Evolutionary conservation across 495 filamentous ascomycete genomes (phyloP).

Genomic region (Tuber melanosporum): DNA sequence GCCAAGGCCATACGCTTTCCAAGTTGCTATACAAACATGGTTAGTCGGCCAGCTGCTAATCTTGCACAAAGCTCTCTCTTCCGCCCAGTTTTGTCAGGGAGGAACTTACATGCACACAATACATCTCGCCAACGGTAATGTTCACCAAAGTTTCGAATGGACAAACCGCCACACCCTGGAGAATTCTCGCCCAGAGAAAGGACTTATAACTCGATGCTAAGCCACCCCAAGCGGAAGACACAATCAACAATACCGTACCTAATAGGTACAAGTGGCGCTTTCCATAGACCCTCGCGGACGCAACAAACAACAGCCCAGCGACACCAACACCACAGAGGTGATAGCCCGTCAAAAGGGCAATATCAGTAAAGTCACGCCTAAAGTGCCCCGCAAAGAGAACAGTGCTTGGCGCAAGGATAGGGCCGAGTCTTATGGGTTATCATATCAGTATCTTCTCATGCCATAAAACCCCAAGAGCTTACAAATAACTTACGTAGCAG

Average conservation of each 20-base stretch:
- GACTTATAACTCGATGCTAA: slow-evolving; percentile 58
- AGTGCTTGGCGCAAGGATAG: slow-evolving; percentile 82
- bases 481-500: slow-evolving; percentile 30
- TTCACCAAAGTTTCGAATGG: slow-evolving; percentile 74
- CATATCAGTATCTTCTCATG: not conserved
- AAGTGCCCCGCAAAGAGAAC: slow-evolving; percentile 61
- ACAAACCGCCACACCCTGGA: slow-evolving; percentile 68
- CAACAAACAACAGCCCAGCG: slow-evolving; percentile 74
- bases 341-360: slow-evolving; percentile 80
- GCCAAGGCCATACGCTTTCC: slow-evolving; percentile 85
- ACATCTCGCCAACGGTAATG: slow-evolving; percentile 65
- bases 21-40: slow-evolving; percentile 52
- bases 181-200: slow-evolving; percentile 66
- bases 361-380: slow-evolving; percentile 55
- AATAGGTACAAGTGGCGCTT: slow-evolving; percentile 81
- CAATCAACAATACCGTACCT: slow-evolving; percentile 66
- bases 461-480: not conserved
- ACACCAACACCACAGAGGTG: slow-evolving; percentile 77
- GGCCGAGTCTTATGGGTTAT: slow-evolving; percentile 50
- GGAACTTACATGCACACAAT: slow-evolving; percentile 59
- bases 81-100: slow-evolving; percentile 34
- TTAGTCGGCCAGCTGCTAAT: slow-evolving; percentile 9
- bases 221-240: slow-evolving; percentile 74
- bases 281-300: slow-evolving; percentile 83
- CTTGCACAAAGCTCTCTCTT: not conserved